Percentiles rank a stretch among this genome's conserved stretches.
phyloP scores from a whole-genome alignment of 116 monocot genomes.

The Papilionanthe hybrid region DNA sequence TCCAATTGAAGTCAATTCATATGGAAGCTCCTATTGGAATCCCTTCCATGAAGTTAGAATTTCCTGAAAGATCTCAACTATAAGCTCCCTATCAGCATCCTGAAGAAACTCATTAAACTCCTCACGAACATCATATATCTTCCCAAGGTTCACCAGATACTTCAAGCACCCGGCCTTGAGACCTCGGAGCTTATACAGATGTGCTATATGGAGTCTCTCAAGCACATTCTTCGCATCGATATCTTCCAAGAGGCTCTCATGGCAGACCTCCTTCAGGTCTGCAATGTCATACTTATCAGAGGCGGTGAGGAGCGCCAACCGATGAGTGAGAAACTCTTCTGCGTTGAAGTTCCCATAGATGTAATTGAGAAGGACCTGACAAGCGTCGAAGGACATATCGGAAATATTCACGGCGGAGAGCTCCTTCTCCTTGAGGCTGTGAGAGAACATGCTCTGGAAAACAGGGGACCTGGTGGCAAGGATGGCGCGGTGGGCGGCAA shows the following conservation, averaged over 20 bases:
- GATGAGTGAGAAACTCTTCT: conserved; percentile 30
- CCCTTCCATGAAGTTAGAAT: conserved; percentile 37
- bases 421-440: conserved; percentile 44
- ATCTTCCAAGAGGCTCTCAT: conserved; percentile 46
- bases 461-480: conserved; percentile 34
- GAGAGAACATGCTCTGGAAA: conserved; percentile 50
- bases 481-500: conserved; percentile 41
- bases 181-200: conserved; percentile 25
- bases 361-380: conserved; percentile 42
- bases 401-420: conserved; percentile 37
- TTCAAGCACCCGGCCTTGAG: conserved; percentile 37
- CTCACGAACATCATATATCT: conserved; percentile 41
- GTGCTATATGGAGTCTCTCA: conserved; percentile 37
- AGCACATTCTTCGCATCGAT: conserved; percentile 42
- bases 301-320: conserved; percentile 28
- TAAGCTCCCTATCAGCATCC: conserved; percentile 38
- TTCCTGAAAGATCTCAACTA: conserved; percentile 38
- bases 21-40: conserved; percentile 7
- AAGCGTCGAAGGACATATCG: conserved; percentile 38
- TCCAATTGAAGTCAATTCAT: too few relatives aligned
- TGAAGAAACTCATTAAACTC: conserved; percentile 36
- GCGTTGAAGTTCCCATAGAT: conserved; percentile 33
- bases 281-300: conserved; percentile 45
- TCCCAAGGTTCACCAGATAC: conserved; percentile 47
- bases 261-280: conserved; percentile 48